Conservation (phyloP, 805 yeast species). For the Candida alai region DNA sequence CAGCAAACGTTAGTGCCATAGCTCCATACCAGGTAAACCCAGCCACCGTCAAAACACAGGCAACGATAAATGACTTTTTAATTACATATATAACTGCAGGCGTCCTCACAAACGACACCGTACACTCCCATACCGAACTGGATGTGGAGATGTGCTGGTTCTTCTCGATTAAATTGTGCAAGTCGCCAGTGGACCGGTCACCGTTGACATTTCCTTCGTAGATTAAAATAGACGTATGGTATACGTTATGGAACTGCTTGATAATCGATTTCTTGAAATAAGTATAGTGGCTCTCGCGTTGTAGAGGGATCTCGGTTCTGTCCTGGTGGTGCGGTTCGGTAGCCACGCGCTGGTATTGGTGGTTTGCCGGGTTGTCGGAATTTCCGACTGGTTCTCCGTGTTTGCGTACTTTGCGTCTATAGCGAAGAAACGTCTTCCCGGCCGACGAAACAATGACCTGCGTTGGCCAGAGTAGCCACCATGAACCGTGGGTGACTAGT, state of each 20-base stretch:
- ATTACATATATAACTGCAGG: constrained; percentile 48
- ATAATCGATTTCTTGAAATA: constrained; percentile 36
- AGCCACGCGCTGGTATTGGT: constrained; percentile 10
- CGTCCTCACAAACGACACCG: constrained; percentile 36
- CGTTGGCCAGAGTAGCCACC: constrained; percentile 71
- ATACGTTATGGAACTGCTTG: constrained; percentile 41
- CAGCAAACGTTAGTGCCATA: constrained; percentile 73
- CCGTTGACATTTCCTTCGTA: constrained; percentile 37
- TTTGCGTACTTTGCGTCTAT: constrained; percentile 40
- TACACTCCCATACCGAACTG: constrained; percentile 29
- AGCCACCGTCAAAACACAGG: constrained; percentile 63
- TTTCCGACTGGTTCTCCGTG: constrained; percentile 13
- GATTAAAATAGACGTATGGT: constrained; percentile 41
- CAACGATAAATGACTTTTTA: constrained; percentile 39
- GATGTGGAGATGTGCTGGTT: constrained; percentile 34
- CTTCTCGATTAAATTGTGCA: constrained; percentile 31
- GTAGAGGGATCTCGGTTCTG: neutral
- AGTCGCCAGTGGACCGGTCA: constrained; percentile 29
- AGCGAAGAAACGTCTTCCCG: neutral
- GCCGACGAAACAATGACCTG: constrained; percentile 53
- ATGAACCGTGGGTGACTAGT: constrained; percentile 71
- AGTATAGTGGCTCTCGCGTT: constrained; percentile 13
- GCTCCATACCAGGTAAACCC: constrained; percentile 86
- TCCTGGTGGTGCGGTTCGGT: constrained; percentile 19
- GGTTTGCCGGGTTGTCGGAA: constrained; percentile 5